Conservation (phyloP, 352 stramenopile genomes). For the Globisporangium paddicum region DNA sequence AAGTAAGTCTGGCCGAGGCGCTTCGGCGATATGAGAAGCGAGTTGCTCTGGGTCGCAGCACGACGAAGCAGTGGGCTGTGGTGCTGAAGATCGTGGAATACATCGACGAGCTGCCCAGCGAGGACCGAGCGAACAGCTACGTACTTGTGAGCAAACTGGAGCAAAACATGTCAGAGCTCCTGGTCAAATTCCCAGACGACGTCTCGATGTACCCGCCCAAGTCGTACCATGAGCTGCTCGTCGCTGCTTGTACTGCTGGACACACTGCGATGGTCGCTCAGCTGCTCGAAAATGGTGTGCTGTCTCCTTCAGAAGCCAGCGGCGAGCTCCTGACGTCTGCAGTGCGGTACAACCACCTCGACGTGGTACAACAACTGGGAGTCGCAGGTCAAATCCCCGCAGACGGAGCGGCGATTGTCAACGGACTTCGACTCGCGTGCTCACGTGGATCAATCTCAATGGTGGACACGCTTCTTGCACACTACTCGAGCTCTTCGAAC, state of each 20-base stretch:
- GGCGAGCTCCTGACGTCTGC: background rate
- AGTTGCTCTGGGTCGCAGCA: background rate
- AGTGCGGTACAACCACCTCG: background rate
- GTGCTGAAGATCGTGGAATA: constrained; percentile 16
- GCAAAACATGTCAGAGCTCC: background rate
- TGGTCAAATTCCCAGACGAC: constrained; percentile 3
- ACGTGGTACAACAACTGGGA: background rate
- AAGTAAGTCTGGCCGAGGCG: background rate
- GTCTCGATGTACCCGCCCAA: background rate
- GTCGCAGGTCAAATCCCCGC: background rate
- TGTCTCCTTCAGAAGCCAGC: background rate
- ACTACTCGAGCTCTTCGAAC: constrained; percentile 14
- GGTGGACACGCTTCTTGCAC: constrained; percentile 16
- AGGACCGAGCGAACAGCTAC: constrained; percentile 23
- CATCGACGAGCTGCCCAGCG: constrained; percentile 11
- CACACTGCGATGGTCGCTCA: constrained; percentile 6
- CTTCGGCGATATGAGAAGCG: background rate
- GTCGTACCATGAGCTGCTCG: background rate
- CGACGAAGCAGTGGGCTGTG: background rate
- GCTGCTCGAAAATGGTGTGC: background rate
- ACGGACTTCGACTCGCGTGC: constrained; percentile 19
- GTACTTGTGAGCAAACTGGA: constrained; percentile 9
- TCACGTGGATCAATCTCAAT: constrained; percentile 12
- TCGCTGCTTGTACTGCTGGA: background rate
- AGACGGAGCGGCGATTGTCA: constrained; percentile 3